These are phyloP conservation scores for Verticillium albo-atrum DNA, from an alignment of 2,329 filamentous ascomycete species.

Conservation along the genomic window DNA sequence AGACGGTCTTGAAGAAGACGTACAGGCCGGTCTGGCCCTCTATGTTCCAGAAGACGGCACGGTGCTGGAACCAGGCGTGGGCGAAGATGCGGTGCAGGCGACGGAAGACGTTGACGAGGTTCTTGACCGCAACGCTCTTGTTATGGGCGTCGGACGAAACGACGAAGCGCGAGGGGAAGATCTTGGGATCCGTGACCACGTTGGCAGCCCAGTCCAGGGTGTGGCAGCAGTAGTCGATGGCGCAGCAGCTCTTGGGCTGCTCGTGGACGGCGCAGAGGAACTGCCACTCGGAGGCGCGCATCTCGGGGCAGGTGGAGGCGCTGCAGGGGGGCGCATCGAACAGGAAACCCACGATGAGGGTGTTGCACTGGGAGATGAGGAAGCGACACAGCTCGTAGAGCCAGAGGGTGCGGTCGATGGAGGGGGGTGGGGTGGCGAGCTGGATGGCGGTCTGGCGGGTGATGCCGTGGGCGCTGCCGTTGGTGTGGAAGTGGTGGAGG, in stretches of 20 bases:
- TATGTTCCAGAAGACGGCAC: conserved; percentile 90
- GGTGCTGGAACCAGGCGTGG: conserved; percentile 97
- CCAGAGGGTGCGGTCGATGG: conserved; percentile 85
- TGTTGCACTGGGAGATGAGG: conserved; percentile 90
- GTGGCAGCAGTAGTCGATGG: conserved; percentile 98
- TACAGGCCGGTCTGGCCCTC: conserved; percentile 90
- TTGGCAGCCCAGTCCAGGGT: conserved; percentile 97
- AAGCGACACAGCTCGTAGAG: conserved; percentile 97
- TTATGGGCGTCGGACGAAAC: conserved; percentile 52
- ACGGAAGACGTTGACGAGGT: conserved; percentile 91
- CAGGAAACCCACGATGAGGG: conserved; percentile 86
- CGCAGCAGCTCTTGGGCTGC: conserved; percentile 92
- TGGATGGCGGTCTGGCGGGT: conserved; percentile 69
- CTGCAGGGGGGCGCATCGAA: conserved; percentile 89
- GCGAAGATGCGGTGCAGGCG: conserved; percentile 95
- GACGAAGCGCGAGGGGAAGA: conserved; percentile 83
- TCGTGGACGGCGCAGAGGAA: conserved; percentile 98
- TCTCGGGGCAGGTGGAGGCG: conserved; percentile 85
- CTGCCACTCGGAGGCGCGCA: conserved; percentile 98
- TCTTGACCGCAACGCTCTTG: conserved; percentile 65
- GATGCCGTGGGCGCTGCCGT: conserved; percentile 63
- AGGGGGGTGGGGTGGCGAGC: conserved; percentile 74
- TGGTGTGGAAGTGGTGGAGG: conserved; percentile 77
- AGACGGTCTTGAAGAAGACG: conserved; percentile 94
- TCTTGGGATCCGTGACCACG: conserved; percentile 87